Evolutionary conservation across 352 stramenopile genomes (phyloP).

Genomic region (Phytophthora citricola): DNA sequence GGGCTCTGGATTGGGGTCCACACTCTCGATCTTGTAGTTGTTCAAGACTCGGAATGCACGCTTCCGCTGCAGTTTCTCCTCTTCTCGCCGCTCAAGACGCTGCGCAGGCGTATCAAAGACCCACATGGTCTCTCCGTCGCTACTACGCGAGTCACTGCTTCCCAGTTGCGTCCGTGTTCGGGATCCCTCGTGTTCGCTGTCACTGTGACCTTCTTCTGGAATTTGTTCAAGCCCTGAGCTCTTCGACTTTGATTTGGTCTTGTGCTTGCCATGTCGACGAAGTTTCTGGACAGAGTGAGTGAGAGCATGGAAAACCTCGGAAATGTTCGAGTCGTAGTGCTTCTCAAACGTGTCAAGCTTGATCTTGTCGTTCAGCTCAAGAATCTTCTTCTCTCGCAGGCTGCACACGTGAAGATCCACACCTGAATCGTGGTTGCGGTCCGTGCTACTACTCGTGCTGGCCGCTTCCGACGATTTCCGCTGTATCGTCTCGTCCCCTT

Average conservation of each 20-base stretch:
- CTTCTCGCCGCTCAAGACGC: conserved; percentile 55
- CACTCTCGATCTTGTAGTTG: conserved; percentile 56
- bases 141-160: conserved; percentile 24
- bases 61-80: conserved; percentile 60
- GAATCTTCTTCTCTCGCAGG: conserved; percentile 62
- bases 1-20: conserved; percentile 22
- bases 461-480: conserved; percentile 25
- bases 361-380: conserved; percentile 62
- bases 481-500: conserved; percentile 11
- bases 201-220: conserved; percentile 27
- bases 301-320: conserved; percentile 61
- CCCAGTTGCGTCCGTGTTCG: conserved; percentile 16
- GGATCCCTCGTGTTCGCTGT: conserved; percentile 25
- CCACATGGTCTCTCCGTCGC: conserved; percentile 59
- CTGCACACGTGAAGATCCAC: conserved; percentile 46
- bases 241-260: conserved; percentile 19
- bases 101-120: conserved; percentile 59
- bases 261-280: conserved; percentile 32
- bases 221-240: conserved; percentile 28
- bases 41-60: conserved; percentile 63
- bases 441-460: conserved; percentile 31
- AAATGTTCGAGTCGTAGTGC: conserved; percentile 69
- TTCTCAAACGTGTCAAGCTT: conserved; percentile 60
- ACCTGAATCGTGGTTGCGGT: conserved; percentile 21
- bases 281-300: conserved; percentile 42